Evolutionary conservation across 2,329 filamentous ascomycete genomes (phyloP).

Genomic region (Penicillium carneum): DNA sequence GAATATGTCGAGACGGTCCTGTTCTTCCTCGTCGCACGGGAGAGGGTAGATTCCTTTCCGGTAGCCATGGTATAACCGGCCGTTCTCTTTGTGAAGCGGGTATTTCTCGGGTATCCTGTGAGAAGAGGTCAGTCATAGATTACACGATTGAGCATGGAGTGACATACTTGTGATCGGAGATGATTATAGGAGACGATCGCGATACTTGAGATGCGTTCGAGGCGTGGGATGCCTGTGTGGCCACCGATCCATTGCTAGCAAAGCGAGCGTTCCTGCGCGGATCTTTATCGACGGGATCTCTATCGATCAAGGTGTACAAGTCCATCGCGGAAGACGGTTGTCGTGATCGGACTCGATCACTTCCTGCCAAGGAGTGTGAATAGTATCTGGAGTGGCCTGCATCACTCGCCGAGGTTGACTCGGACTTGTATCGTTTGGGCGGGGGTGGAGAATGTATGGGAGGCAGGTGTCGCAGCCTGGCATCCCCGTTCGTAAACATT

Average conservation of each 20-base stretch:
- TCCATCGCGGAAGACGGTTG: conserved; percentile 50
- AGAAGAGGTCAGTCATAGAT: conserved; percentile 4
- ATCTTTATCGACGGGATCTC: conserved; percentile 38
- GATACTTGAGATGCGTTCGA: conserved; percentile 31
- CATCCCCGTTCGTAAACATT: conserved; percentile 27
- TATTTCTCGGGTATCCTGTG: conserved; percentile 48
- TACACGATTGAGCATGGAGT: neutral
- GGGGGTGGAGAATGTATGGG: conserved; percentile 34
- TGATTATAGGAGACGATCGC: conserved; percentile 31
- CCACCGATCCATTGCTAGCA: conserved; percentile 44
- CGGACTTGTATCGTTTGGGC: conserved; percentile 37
- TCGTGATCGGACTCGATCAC: conserved; percentile 41
- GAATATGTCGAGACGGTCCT: conserved; percentile 80
- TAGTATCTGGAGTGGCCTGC: conserved; percentile 35
- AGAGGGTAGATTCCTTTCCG: conserved; percentile 74
- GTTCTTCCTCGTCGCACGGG: conserved; percentile 79
- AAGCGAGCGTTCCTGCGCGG: conserved; percentile 33
- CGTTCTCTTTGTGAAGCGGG: conserved; percentile 67
- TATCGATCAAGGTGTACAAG: conserved; percentile 44
- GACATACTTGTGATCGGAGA: conserved; percentile 34
- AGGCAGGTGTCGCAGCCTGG: conserved; percentile 24
- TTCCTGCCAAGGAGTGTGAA: conserved; percentile 37
- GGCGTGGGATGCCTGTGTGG: conserved; percentile 31
- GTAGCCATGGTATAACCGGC: conserved; percentile 72
- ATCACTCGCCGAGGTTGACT: conserved; percentile 33